These are phyloP conservation scores for Pueraria montana DNA, from an alignment of 306 rosid species.

Conservation along the genomic window DNA sequence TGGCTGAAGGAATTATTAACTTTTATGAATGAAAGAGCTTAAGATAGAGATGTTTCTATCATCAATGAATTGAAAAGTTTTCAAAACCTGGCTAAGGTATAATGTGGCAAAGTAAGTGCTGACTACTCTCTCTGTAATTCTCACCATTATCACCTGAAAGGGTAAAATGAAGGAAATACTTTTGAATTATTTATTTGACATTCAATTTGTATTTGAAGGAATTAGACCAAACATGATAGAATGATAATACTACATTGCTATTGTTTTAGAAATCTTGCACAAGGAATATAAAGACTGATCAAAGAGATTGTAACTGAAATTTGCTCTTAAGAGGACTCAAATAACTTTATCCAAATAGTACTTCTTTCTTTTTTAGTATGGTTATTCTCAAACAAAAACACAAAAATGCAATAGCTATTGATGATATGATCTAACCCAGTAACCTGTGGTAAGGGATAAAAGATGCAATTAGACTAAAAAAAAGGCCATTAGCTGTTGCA, in stretches of 20 bases:
- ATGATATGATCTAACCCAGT: constrained; percentile 37
- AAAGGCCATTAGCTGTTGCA: neutral
- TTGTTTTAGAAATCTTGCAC: constrained; percentile 25
- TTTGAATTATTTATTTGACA: constrained; percentile 33
- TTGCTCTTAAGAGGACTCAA: constrained; percentile 24
- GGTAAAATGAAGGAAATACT: constrained; percentile 37
- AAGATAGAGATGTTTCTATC: constrained; percentile 21
- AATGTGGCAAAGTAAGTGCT: constrained; percentile 90
- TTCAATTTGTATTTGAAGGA: constrained; percentile 18
- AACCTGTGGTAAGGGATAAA: constrained; percentile 16
- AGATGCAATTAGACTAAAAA: constrained; percentile 15
- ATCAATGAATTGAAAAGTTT: constrained; percentile 28
- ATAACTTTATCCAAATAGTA: constrained; percentile 3
- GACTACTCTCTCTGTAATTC: constrained; percentile 84
- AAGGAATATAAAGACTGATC: constrained; percentile 10
- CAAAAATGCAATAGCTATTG: neutral
- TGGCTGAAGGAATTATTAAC: constrained; percentile 73
- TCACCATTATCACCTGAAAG: constrained; percentile 86
- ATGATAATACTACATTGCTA: constrained; percentile 28
- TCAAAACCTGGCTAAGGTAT: constrained; percentile 79
- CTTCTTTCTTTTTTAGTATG: neutral
- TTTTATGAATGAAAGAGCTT: constrained; percentile 29
- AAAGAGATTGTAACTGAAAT: constrained; percentile 29
- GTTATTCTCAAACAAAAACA: constrained; percentile 33
- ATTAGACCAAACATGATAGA: constrained; percentile 31